phyloP scores from a whole-genome alignment of 2,329 filamentous ascomycete genomes.

The Pyrenophora tritici-repentis region DNA sequence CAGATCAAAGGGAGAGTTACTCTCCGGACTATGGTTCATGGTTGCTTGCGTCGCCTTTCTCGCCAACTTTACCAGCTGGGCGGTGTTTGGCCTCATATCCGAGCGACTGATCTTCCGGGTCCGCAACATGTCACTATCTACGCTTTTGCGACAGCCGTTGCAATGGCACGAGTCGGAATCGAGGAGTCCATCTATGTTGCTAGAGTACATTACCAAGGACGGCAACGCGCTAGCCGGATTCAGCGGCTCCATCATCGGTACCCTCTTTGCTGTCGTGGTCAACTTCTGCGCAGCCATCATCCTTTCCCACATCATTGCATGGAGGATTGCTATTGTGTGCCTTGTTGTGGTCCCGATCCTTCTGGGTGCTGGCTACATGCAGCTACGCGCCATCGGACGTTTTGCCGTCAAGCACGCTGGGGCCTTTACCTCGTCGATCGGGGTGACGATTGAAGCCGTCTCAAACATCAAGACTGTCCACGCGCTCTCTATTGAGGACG shows the following conservation, averaged over 20 bases:
- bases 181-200: slow-evolving; percentile 64
- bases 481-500: slow-evolving; percentile 57
- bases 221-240: slow-evolving; percentile 69
- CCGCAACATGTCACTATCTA: slow-evolving; percentile 66
- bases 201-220: slow-evolving; percentile 72
- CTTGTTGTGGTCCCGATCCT: slow-evolving; percentile 71
- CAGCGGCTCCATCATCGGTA: slow-evolving; percentile 72
- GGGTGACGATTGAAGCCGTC: slow-evolving; percentile 58
- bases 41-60: slow-evolving; percentile 64
- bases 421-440: slow-evolving; percentile 57
- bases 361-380: slow-evolving; percentile 70
- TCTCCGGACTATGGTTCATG: slow-evolving; percentile 64
- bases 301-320: slow-evolving; percentile 71
- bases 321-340: slow-evolving; percentile 76
- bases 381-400: slow-evolving; percentile 64
- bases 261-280: slow-evolving; percentile 68
- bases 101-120: slow-evolving; percentile 69
- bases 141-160: slow-evolving; percentile 68
- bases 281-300: slow-evolving; percentile 72
- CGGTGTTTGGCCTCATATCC: slow-evolving; percentile 62
- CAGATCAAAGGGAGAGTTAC: slow-evolving; percentile 57
- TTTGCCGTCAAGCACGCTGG: slow-evolving; percentile 62
- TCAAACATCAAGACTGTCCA: slow-evolving; percentile 59
- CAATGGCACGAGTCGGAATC: slow-evolving; percentile 72
- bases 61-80: slow-evolving; percentile 65